These are phyloP conservation scores for Collybiopsis luxurians DNA, from an alignment of 768 basidiomycete genomes.

Conservation along the genomic window DNA sequence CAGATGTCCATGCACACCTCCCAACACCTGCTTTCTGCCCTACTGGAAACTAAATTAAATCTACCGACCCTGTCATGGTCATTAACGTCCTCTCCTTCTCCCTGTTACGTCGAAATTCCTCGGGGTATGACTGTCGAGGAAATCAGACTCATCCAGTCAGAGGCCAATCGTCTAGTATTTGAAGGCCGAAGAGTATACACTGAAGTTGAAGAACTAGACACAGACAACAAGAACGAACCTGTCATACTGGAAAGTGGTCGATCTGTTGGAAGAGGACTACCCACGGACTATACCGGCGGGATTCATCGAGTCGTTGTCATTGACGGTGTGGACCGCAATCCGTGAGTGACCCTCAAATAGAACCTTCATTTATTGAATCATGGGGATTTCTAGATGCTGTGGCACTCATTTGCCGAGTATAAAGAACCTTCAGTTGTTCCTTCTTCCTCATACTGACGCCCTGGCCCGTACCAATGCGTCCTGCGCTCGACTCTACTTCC, in stretches of 20 bases:
- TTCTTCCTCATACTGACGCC: conserved; percentile 67
- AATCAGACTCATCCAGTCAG: conserved; percentile 55
- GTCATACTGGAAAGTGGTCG: conserved; percentile 44
- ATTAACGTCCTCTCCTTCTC: conserved; percentile 62
- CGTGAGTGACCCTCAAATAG: conserved; percentile 40
- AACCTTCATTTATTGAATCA: conserved; percentile 6
- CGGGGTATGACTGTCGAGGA: conserved; percentile 65
- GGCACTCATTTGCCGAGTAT: conserved; percentile 83
- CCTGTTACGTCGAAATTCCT: conserved; percentile 77
- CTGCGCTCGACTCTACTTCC: conserved; percentile 77
- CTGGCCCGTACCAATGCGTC: conserved; percentile 58
- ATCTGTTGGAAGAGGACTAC: conserved; percentile 56
- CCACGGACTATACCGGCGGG: conserved; percentile 72
- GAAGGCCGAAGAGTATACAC: conserved; percentile 67
- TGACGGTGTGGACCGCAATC: conserved; percentile 77
- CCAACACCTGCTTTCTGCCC: conserved; percentile 78
- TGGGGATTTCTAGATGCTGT: conserved; percentile 56
- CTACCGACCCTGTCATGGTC: conserved; percentile 82
- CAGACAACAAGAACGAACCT: conserved; percentile 28
- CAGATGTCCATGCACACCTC: conserved; percentile 86
- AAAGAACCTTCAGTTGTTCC: conserved; percentile 68
- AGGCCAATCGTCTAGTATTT: conserved; percentile 66
- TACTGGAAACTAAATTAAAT: conserved; percentile 62
- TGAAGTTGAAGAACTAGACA: conserved; percentile 70
- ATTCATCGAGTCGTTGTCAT: conserved; percentile 81